Conservation (phyloP, 108 stramenopile genomes). For the Nitzschia inconspicua region DNA sequence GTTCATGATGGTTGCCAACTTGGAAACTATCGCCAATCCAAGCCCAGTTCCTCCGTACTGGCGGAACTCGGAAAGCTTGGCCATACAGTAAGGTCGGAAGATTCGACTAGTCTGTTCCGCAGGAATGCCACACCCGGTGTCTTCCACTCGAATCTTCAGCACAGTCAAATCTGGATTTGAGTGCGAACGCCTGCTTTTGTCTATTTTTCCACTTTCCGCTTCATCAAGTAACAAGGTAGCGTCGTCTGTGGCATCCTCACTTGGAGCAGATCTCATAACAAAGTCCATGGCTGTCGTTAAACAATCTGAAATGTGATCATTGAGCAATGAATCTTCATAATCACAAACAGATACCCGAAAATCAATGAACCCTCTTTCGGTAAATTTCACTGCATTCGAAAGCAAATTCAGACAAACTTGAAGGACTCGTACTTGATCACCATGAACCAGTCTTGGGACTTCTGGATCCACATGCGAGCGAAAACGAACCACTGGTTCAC, state of each 20-base stretch:
- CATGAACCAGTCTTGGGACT: conserved; percentile 13
- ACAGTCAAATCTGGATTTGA: too few relatives aligned
- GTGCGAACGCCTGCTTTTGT: too few relatives aligned
- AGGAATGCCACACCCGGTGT: conserved; percentile 39
- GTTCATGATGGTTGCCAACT: conserved; percentile 24
- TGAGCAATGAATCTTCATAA: too few relatives aligned
- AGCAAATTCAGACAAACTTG: conserved; percentile 34
- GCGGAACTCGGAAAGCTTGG: conserved; percentile 29
- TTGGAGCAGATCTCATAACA: too few relatives aligned
- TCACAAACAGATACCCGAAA: too few relatives aligned
- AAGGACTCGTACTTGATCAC: conserved; percentile 21
- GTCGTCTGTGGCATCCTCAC: too few relatives aligned
- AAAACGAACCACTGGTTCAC: conserved; percentile 18
- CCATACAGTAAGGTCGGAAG: conserved; percentile 32
- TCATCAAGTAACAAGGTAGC: too few relatives aligned
- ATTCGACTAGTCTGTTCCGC: conserved; percentile 17
- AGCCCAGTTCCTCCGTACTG: conserved; percentile 38
- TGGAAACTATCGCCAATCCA: conserved; percentile 23
- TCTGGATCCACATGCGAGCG: not conserved
- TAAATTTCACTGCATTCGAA: conserved; percentile 32
- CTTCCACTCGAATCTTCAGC: conserved; percentile 7
- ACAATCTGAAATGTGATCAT: too few relatives aligned
- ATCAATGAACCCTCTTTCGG: conserved; percentile 15
- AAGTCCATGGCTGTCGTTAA: too few relatives aligned
- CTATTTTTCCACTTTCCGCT: not conserved